Percentiles rank a stretch among this genome's conserved stretches.
Conservation (phyloP, 1,284 basidiomycete species). For the Laetiporus sulphureus region DNA sequence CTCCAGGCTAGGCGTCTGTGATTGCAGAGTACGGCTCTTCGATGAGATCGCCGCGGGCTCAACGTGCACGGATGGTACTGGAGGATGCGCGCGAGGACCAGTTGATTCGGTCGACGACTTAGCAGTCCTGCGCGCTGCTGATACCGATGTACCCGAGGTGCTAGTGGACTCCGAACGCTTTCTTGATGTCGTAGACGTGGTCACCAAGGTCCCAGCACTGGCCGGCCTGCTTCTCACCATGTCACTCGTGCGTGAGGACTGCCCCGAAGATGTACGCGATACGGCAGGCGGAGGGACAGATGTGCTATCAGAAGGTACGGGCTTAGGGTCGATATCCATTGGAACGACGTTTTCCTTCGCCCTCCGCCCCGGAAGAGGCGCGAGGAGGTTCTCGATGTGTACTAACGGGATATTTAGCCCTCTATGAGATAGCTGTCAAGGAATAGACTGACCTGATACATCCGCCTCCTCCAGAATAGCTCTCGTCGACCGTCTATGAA, state of each 20-base stretch:
- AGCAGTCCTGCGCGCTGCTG: conserved; percentile 11
- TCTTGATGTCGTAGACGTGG: conserved; percentile 3
- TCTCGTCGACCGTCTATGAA: no score
- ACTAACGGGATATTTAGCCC: no score
- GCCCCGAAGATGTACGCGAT: no score
- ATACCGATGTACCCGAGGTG: conserved; percentile 12
- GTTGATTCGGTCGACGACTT: conserved; percentile 11
- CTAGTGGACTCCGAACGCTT: conserved; percentile 9
- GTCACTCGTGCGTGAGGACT: conserved; percentile 5
- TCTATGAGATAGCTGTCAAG: no score
- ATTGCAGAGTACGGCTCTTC: conserved; percentile 16
- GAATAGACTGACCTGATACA: conserved; percentile 18
- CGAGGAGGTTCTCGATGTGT: conserved; percentile 19
- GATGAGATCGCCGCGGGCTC: conserved; percentile 15
- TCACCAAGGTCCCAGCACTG: neutral
- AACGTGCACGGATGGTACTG: conserved; percentile 10
- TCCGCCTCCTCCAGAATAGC: no score
- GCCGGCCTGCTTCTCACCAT: conserved; percentile 8
- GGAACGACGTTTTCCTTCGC: conserved; percentile 14
- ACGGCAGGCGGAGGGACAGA: conserved; percentile 11
- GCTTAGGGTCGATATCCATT: conserved; percentile 1
- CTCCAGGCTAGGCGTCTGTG: conserved; percentile 49
- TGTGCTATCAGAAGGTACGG: conserved; percentile 9
- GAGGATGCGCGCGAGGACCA: conserved; percentile 10
- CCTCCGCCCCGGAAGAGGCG: conserved; percentile 7